Evolutionary conservation across 1,139 yeast species (phyloP).

Genomic region (Pichia terricola): DNA sequence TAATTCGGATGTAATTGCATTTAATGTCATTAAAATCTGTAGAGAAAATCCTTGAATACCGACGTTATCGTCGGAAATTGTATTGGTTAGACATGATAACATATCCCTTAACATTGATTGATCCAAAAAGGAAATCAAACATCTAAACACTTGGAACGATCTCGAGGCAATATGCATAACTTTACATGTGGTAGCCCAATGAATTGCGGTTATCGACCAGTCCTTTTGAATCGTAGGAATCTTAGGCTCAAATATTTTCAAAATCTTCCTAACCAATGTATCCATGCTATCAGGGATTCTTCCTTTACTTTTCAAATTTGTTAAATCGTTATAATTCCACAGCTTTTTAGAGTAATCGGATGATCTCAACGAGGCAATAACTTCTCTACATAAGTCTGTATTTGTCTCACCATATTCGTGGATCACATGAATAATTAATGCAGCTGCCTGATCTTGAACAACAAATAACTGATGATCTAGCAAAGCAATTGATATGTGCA

Average conservation of each 20-base stretch:
- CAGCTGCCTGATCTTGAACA: conserved; percentile 79
- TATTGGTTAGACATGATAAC: conserved; percentile 86
- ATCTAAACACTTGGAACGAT: conserved; percentile 86
- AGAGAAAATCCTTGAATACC: conserved; percentile 96
- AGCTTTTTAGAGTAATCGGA: conserved; percentile 34
- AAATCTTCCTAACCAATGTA: conserved; percentile 53
- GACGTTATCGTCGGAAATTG: conserved; percentile 77
- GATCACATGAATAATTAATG: conserved; percentile 63
- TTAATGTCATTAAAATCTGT: conserved; percentile 93
- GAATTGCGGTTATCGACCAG: conserved; percentile 78
- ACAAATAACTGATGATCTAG: conserved; percentile 79
- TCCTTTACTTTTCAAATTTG: conserved; percentile 63
- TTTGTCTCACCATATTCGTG: conserved; percentile 48
- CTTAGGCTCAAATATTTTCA: conserved; percentile 43
- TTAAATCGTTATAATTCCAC: conserved; percentile 87
- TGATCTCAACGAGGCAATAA: conserved; percentile 45
- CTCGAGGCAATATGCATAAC: conserved; percentile 96
- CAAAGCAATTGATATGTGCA: conserved; percentile 74
- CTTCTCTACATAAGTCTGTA: conserved; percentile 43
- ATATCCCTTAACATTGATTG: conserved; percentile 86
- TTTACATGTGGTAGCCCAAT: conserved; percentile 97
- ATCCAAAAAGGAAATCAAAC: conserved; percentile 68
- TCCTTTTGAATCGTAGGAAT: conserved; percentile 48
- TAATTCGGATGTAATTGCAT: conserved; percentile 82
- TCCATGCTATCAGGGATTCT: conserved; percentile 87